These are phyloP conservation scores for Scheffersomyces segobiensis DNA, from an alignment of 1,139 yeast genomes.

Conservation along the genomic window DNA sequence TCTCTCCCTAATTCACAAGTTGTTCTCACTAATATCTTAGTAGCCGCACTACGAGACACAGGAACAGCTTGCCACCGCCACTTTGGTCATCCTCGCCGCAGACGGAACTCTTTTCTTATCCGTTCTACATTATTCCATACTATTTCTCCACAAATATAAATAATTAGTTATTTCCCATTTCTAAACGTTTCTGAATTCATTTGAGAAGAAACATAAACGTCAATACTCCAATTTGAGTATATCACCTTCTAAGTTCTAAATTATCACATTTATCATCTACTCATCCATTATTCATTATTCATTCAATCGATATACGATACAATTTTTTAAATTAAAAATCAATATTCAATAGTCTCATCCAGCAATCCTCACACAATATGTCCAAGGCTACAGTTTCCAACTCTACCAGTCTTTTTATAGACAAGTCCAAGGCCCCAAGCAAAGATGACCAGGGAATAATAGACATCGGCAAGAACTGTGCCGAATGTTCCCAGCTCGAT, in stretches of 20 bases:
- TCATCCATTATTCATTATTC: not conserved
- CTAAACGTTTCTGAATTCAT: not conserved
- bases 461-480: conserved; percentile 71
- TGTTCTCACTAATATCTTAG: not conserved
- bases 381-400: conserved; percentile 6
- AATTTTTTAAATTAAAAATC: no score
- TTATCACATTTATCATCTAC: not conserved
- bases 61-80: not conserved
- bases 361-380: conserved; percentile 2
- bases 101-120: not conserved
- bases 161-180: not conserved
- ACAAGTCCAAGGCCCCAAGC: conserved; percentile 9
- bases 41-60: no score
- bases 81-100: not conserved
- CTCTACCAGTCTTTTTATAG: conserved; percentile 11
- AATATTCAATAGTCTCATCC: not conserved
- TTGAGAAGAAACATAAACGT: not conserved
- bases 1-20: not conserved
- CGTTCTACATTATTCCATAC: not conserved
- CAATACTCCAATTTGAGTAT: no score
- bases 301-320: not conserved
- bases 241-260: not conserved
- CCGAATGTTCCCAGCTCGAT: conserved; percentile 62
- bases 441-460: conserved; percentile 46
- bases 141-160: not conserved